Percentiles rank a stretch among this genome's conserved stretches.
Conservation (phyloP, 306 rosid genomes). For the Dryas octopetala region DNA sequence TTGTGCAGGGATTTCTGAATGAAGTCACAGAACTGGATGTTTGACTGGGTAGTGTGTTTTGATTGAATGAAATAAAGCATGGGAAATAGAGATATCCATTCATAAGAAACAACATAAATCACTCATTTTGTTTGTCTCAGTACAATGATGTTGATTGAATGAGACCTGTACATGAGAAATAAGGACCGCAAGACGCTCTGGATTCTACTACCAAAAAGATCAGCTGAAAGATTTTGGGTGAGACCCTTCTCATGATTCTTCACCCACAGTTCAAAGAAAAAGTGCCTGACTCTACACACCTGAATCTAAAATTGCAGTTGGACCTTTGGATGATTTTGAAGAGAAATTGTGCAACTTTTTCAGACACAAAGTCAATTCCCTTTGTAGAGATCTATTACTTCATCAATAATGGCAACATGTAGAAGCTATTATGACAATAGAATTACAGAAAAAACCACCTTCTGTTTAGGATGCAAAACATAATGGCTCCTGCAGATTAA, state of each 20-base stretch:
- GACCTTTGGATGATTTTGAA: constrained; percentile 18
- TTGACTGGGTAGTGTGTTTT: not conserved
- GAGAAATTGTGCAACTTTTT: constrained; percentile 23
- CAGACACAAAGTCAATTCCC: constrained; percentile 40
- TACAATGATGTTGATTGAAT: not conserved
- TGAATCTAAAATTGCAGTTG: constrained; percentile 9
- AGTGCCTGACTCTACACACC: not conserved
- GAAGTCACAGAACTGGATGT: no score
- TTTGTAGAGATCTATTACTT: constrained; percentile 27
- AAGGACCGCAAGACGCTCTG: not conserved
- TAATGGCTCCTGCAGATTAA: constrained; percentile 5
- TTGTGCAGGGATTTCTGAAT: not conserved
- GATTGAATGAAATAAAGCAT: not conserved
- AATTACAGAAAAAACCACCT: constrained; percentile 16
- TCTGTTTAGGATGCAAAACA: not conserved
- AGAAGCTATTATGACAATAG: not conserved
- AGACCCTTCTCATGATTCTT: not conserved
- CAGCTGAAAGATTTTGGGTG: not conserved
- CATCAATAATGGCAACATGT: constrained; percentile 9
- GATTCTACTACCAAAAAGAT: not conserved
- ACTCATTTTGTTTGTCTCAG: not conserved
- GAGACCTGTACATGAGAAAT: constrained; percentile 1
- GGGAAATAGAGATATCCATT: not conserved
- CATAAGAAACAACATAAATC: not conserved
- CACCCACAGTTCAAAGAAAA: not conserved